Evolutionary conservation across 192 early-diverging fungal genomes (phyloP), one percentile per base, ranked within the genome.

Genomic region (Piromyces finnis): DNA sequence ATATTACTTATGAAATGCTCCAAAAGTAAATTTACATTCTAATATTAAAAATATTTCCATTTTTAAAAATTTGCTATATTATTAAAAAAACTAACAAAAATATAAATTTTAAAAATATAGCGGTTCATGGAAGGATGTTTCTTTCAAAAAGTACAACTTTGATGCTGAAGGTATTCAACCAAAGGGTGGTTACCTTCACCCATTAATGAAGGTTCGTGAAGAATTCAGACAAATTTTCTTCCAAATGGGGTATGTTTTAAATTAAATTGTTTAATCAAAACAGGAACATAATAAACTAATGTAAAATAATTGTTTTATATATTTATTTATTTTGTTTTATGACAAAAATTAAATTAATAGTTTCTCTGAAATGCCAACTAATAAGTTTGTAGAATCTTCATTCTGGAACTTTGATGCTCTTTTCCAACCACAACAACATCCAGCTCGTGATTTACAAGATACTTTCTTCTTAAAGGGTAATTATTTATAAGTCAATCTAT

Each of bases 351-450:
- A 82, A 30, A 59, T 30, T 80, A 36, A 35, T 18, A 85, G 87
- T 12, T 99, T 99, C 88, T 89, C 93, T 81, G 98, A 99, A 88
- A 99, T 99, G 98, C 96, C 96, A 28, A 97, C 97, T 79, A 96
- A 95, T 91, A 89, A 92, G 83, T 99, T 94, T 89, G 95, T 95
- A 77, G 98, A 98, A 83, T 93, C 93, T 79, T 94, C 95, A 81
- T 99, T 99, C 92, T 99, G 98, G 98, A 99, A 99, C 88, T 99
- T 99, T 86, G 98, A 99, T 85, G 94, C 96, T 29, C 92, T 99
- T 80, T 99, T 97, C 91, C 96, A 98, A 84, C 97, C 98, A 30
- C 97, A 99, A 90, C 95, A 98, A 87, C 98, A 99, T 82, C 92
- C 96, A 79, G 96, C 93, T 15, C 90, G 94, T 82, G 92, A 94